phyloP scores from a whole-genome alignment of 345 rosid species.

The Isatis tinctoria region DNA sequence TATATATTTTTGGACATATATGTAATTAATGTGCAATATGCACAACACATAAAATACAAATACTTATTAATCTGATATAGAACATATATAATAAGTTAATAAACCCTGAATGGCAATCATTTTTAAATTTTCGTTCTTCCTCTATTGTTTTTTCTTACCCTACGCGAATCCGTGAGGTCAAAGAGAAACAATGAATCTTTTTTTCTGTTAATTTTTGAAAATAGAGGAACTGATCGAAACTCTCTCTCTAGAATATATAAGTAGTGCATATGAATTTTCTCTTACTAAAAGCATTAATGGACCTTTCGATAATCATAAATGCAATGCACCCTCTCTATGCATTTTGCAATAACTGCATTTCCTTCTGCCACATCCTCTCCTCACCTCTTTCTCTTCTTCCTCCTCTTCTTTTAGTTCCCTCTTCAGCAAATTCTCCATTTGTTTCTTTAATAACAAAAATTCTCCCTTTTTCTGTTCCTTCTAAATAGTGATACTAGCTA shows the following conservation, averaged over 20 bases:
- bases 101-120: neutral
- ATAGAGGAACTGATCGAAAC: neutral
- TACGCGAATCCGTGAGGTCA: conserved; percentile 15
- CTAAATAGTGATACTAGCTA: neutral
- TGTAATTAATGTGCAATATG: conserved; percentile 15
- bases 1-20: conserved; percentile 16
- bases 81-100: neutral
- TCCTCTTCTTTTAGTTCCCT: conserved; percentile 15
- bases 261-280: conserved; percentile 21
- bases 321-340: conserved; percentile 63
- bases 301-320: conserved; percentile 56
- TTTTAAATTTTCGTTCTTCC: neutral
- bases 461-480: conserved; percentile 3
- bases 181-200: neutral
- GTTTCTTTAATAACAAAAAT: neutral
- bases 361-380: conserved; percentile 39
- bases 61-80: neutral
- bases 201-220: neutral
- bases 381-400: conserved; percentile 32
- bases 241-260: conserved; percentile 1
- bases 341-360: conserved; percentile 69
- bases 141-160: neutral
- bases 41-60: neutral
- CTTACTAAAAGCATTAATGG: conserved; percentile 37
- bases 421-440: conserved; percentile 27